Base-by-base conservation (phyloP, 2,329 filamentous ascomycete genomes). In the Ophiostoma triangulosporum region DNA sequence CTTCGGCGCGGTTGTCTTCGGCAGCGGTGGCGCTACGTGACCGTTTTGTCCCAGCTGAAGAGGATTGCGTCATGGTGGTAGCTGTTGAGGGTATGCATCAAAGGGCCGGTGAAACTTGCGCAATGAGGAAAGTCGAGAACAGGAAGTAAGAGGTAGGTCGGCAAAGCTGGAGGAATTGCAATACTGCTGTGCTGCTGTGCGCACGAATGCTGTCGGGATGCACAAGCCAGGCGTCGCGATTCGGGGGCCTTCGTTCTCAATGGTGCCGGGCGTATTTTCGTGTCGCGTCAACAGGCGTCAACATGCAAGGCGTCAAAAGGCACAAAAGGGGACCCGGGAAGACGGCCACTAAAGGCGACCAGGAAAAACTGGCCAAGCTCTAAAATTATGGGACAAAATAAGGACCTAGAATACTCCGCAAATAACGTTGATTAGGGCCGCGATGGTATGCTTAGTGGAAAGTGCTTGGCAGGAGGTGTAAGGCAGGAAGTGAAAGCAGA, bases 1-100 rank as follows among this genome's bases (percentile, higher is more conserved):
- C n/a, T n/a, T 80, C 76, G 62, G 77, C 77, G 58, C 74, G 71
- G 58, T 68, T 72, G 59, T 77, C 75, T 56, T 75, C 71, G 56
- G 68, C 65, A 17, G 43, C 4, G 15, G 24, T 46, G 24, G 29
- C 43, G 43, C 43, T 51, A 38, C 54, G 65, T 60, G 74, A 71
- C 59, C 77, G 73, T 67, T 80, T 80, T 6, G 49, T 38, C 15
- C 24, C 43, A 9, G 48, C 43, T 24, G 57, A 36, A 8, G 57
- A 36, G 15, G 57, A 38, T 27, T 58, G 54, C 22, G 58, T 49
- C 58, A 59, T 59, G 45, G 6, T 24, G 17, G 32, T 22, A 26
- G 11, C n/a, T 26, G 4, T 48, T 6, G 27, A 12, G 14, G 11
- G 2, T 33, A 38, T 38, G 17, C 20, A 17, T 20, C 35, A 11